Evolutionary conservation across 306 rosid species (phyloP), one percentile per base, ranked within the genome.

Genomic region (Vigna hirtella): DNA sequence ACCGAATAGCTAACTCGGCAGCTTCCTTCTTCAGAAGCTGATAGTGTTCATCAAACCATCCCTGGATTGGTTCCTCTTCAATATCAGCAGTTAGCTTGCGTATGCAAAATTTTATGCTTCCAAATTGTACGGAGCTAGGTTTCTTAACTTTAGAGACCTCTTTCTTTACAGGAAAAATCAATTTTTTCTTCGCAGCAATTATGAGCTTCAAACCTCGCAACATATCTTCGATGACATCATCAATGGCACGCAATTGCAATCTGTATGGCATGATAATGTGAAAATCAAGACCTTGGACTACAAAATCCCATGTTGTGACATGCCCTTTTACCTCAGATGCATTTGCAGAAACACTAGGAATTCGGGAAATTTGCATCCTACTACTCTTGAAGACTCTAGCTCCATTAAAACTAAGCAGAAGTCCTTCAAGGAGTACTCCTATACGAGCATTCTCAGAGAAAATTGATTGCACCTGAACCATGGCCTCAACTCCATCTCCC

Each of bases 31-130:
- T 96, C 90, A 96, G 85, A 79, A 96, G 87, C 71, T 73, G 91
- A 81, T 88, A 86, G 86, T 96, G 99, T 82, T 96, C 99, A 87
- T 96, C 99, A 87, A 96, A 90, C 99, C 99, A 96, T 66, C 97
- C 99, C 87, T 96, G 99, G 76, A 96, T 53, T 43, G 98, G 99
- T 72, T 96, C 98, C 84, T 96, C 99, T 87, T 96, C 99, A 55
- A 96, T 93, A 77, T 93, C 96, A 74, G 88, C 93, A 85, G 96
- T 90, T 52, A 96, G 82, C 86, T 86, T 93, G 77, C 97, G 91
- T 87, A 90, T 85, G 85, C 81, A 85, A 79, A 96, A 93, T 90
- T 86, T 96, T 73, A 96, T 42, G 89, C 97, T 78, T 80, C 99
- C 99, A 73, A 96, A 86, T 83, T 82, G 93, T 61, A 78, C 66